Base-by-base conservation (phyloP, 192 early-diverging fungal genomes). In the Rhizophagus prolifer region DNA sequence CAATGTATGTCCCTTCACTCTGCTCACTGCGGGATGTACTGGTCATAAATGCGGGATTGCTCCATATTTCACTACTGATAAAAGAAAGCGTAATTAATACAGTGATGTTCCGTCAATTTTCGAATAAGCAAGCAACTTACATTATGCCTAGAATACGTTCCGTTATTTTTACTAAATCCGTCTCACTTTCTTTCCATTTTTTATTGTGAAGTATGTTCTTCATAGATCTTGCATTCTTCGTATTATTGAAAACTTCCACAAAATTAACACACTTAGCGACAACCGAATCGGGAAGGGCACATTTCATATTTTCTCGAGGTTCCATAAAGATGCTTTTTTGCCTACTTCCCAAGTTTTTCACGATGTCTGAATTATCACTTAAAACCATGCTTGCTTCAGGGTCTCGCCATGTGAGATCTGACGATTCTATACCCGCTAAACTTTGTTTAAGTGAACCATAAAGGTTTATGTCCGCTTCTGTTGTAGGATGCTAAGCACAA, bases 281-380 rank as follows among this genome's bases (percentile, higher is more conserved):
- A 46, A 70, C 68, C 1, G 44, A 70, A 70, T 46, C 38, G 4
- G 19, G 68, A 2, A 70, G 21, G 25, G 9, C 46, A 9, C 21
- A 70, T 70, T 46, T 70, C 68, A 70, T 70, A 23, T 70, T 70
- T 46, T 70, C 68, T 19, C 38, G n/a, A 70, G 68, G 68, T 70
- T 70, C 68, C n/a, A 41, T 23, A 28, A 41, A 69, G 36, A 10
- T n/a, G 6, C 44, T 31, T 69, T 16, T 25, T 31, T 14, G 31
- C 36, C 38, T 38, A 28, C 30, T 36, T 38, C 36, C 36, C 36
- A 38, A 38, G 36, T 38, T 38, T 38, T 38, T 38, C 36, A 38
- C 36, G 7, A 38, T 38, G 36, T 38, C 36, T 38, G 36, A 38
- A 38, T 38, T 38, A 38, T 38, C 36, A 38, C 36, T 38, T 38